A percentile compares a stretch with the other conserved stretches of the same genome.
These are phyloP conservation scores for Cryptococcus floricola DNA, from an alignment of 1,284 basidiomycete genomes.

Conservation along the genomic window DNA sequence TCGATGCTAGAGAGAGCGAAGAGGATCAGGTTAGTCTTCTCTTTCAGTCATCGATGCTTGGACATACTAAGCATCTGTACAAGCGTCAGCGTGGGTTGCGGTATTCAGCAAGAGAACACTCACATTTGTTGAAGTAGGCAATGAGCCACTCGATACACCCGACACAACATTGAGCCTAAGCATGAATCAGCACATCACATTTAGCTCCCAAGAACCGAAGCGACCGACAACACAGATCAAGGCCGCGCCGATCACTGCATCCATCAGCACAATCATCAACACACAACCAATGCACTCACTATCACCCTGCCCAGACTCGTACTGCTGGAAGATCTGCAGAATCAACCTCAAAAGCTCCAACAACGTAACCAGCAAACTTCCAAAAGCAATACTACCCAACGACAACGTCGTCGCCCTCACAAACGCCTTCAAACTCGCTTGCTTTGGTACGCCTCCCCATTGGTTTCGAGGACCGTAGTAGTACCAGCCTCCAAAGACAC, in stretches of 20 bases:
- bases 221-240: background rate
- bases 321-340: slow-evolving; percentile 62
- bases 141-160: slow-evolving; percentile 67
- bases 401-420: slow-evolving; percentile 76
- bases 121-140: slow-evolving; percentile 73
- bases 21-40: background rate
- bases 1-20: slow-evolving; percentile 59
- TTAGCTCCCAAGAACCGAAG: background rate
- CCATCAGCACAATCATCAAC: background rate
- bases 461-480: slow-evolving; percentile 45
- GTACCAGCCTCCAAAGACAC: slow-evolving; percentile 56
- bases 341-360: slow-evolving; percentile 71
- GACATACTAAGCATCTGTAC: slow-evolving; percentile 34
- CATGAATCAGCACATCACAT: background rate
- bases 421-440: slow-evolving; percentile 69
- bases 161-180: slow-evolving; percentile 70
- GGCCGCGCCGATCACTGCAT: background rate
- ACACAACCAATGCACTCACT: slow-evolving; percentile 53
- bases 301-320: slow-evolving; percentile 68
- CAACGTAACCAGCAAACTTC: slow-evolving; percentile 80
- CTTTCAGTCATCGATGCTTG: background rate
- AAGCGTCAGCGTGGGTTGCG: background rate
- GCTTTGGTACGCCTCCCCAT: slow-evolving; percentile 55
- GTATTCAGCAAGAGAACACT: slow-evolving; percentile 1
- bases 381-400: slow-evolving; percentile 84